Conservation (phyloP, 2,329 filamentous ascomycete species). For the Leptographium lundbergii region DNA sequence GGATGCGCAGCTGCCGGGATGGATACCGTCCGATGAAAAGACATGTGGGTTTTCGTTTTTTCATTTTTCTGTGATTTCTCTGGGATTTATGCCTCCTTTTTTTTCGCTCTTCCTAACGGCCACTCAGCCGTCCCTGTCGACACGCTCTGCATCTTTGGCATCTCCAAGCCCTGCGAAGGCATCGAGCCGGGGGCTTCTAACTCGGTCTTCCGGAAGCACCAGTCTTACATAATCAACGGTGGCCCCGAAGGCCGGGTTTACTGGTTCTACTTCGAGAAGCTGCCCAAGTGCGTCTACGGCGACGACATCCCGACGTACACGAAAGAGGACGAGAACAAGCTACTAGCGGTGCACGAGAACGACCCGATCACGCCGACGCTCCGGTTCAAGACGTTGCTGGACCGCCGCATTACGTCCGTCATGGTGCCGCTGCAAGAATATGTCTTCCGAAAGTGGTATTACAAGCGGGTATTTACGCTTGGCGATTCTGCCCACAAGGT, state of each 20-base stretch:
- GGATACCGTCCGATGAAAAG: constrained; percentile 6
- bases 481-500: constrained; percentile 24
- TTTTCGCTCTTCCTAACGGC: too few species aligned
- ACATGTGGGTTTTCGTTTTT: not conserved
- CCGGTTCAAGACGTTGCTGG: constrained; percentile 9
- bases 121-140: constrained; percentile 1
- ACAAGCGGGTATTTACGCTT: constrained; percentile 17
- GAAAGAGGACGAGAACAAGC: constrained; percentile 6
- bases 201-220: constrained; percentile 1
- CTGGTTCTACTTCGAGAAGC: constrained; percentile 11
- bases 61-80: not conserved
- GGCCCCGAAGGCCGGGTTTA: constrained; percentile 11
- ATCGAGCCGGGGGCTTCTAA: constrained; percentile 3
- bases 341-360: not conserved
- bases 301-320: constrained; percentile 10
- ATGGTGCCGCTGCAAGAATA: constrained; percentile 22
- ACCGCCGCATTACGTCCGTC: constrained; percentile 11
- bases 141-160: constrained; percentile 13
- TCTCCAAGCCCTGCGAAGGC: constrained; percentile 7
- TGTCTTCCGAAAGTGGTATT: constrained; percentile 22
- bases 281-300: constrained; percentile 4
- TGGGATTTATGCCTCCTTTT: too few species aligned
- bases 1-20: constrained; percentile 3
- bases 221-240: constrained; percentile 9
- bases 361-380: constrained; percentile 7